Base-by-base conservation (phyloP, 768 basidiomycete genomes). In the Coprinopsis marcescibilis region DNA sequence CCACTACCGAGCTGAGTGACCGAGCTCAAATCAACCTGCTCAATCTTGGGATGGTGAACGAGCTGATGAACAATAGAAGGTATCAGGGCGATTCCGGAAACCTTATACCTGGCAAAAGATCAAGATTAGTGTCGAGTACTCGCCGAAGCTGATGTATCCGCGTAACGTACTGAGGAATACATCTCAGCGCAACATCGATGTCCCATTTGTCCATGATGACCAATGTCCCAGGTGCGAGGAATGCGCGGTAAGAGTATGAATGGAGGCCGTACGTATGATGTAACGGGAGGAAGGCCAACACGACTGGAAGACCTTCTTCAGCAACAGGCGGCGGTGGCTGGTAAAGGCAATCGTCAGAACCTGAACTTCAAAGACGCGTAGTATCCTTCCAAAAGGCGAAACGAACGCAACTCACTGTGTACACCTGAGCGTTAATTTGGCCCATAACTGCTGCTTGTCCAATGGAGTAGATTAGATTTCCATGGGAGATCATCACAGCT, bases 401-500 rank as follows among this genome's bases (percentile, higher is more conserved):
- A 37, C 6, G 35, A 12, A 33, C 21, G 11, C 14, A 34, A 60
- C 70, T 26, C 57, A 79, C 80, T 21, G 57, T 57, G 50, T 62
- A 59, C 0, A 74, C 67, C 36, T 70, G 65, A 4, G 57, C 44
- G 0, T 47, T 36, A 15, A 61, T 68, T n/a, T 57, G 46, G 1
- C n/a, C 25, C 3, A 70, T 6, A 2, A 73, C 59, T 0, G 64
- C 49, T 0, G 52, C 30, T 57, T 84, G 76, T 1, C 43, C 37
- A 0, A 80, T 11, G 0, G 76, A 71, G 46, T 61, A 68, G 20
- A 74, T 61, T 14, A 85, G 36, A 57, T 85, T 86, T 39, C 77
- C 77, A 54, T 86, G 84, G 1, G 84, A 77, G 21, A 84, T 76
- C 83, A 80, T 83, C n/a, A 86, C 80, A 5, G 76, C 85, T 86